phyloP scores from a whole-genome alignment of 2,329 filamentous ascomycete species.

The Fusarium concolor region DNA sequence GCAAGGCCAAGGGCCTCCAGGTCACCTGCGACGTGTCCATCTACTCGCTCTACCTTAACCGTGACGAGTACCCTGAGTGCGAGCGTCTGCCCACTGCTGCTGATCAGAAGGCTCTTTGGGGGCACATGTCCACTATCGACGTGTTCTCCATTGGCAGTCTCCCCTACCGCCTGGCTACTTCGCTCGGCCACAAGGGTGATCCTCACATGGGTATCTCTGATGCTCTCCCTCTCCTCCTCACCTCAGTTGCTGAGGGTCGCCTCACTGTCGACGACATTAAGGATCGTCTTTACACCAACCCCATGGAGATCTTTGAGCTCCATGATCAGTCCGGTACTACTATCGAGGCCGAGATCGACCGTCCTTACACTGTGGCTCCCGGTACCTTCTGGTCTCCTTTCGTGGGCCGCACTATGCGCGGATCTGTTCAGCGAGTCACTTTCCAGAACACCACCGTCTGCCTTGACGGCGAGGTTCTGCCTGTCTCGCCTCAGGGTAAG shows the following conservation, averaged over 20 bases:
- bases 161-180: conserved; percentile 78
- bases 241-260: conserved; percentile 78
- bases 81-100: conserved; percentile 72
- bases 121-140: conserved; percentile 78
- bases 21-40: conserved; percentile 87
- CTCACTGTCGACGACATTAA: conserved; percentile 80
- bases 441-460: conserved; percentile 81
- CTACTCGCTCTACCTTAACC: conserved; percentile 80
- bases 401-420: conserved; percentile 74
- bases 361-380: conserved; percentile 69
- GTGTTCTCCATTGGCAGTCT: conserved; percentile 83
- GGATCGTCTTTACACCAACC: conserved; percentile 78
- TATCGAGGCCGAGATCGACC: conserved; percentile 81
- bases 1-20: conserved; percentile 83
- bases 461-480: conserved; percentile 73
- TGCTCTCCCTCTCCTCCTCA: conserved; percentile 78
- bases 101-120: conserved; percentile 81
- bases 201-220: conserved; percentile 77
- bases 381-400: conserved; percentile 75
- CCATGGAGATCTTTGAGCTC: conserved; percentile 83
- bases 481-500: conserved; percentile 69
- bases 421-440: conserved; percentile 78
- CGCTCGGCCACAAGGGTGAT: conserved; percentile 64
- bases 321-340: conserved; percentile 81
- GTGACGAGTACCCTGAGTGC: conserved; percentile 76